A percentile compares a stretch with the other conserved stretches of the same genome.
Conservation (phyloP, 257 asterid species). For the Solanum tarapatanum region DNA sequence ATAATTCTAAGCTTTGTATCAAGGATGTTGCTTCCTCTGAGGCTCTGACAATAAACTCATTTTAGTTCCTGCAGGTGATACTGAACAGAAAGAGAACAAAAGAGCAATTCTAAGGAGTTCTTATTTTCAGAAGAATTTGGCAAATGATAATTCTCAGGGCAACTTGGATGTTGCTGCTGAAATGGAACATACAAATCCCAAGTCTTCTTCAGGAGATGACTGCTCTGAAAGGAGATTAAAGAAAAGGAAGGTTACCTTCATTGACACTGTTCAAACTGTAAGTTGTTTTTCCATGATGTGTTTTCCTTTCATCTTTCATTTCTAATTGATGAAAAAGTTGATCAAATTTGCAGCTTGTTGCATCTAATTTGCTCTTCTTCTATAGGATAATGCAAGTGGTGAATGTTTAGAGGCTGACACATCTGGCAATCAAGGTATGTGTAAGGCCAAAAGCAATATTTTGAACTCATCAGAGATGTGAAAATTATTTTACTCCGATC, state of each 20-base stretch:
- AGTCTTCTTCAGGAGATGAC: conserved; percentile 12
- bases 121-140: conserved; percentile 20
- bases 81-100: conserved; percentile 13
- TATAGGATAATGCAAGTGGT: conserved; percentile 28
- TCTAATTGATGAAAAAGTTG: neutral
- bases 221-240: conserved; percentile 18
- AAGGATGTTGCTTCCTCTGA: conserved; percentile 1
- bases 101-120: conserved; percentile 24
- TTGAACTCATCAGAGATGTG: neutral
- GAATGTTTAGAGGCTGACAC: conserved; percentile 22
- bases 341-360: neutral
- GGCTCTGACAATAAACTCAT: neutral
- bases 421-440: conserved; percentile 7
- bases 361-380: neutral
- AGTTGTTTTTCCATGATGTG: conserved; percentile 7
- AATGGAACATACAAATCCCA: conserved; percentile 10
- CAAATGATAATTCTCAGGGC: conserved; percentile 11
- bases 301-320: neutral
- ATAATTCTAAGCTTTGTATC: conserved; percentile 11
- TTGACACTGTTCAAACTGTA: conserved; percentile 28
- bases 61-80: conserved; percentile 12
- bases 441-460: neutral
- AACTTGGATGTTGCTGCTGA: conserved; percentile 16
- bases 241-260: conserved; percentile 42
- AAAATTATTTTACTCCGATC: neutral